These are phyloP conservation scores for Dittrichia graveolens DNA, from an alignment of 129 eudicot genomes.

Conservation along the genomic window DNA sequence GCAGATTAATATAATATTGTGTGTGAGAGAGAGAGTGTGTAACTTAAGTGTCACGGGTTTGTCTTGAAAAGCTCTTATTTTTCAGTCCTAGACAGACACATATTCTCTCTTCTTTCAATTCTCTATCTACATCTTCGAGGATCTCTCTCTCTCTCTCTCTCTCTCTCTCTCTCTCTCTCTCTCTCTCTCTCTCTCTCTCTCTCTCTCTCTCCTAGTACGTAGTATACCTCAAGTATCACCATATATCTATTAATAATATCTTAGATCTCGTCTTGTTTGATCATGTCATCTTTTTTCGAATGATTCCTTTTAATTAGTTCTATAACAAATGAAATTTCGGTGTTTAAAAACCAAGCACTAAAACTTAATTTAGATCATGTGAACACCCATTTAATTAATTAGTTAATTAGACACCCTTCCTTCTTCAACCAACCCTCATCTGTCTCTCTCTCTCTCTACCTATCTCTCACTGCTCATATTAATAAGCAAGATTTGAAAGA, in stretches of 20 bases:
- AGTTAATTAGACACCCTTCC: not conserved
- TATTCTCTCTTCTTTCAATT: slow-evolving; percentile 51
- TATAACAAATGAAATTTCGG: not conserved
- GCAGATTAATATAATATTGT: not conserved
- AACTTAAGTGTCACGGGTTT: slow-evolving; percentile 78
- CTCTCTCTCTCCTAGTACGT: not conserved
- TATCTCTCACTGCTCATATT: slow-evolving; percentile 21
- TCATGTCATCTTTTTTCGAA: not conserved
- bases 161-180: not conserved
- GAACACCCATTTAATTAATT: too few relatives aligned
- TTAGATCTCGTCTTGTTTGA: slow-evolving; percentile 17
- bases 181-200: too few relatives aligned
- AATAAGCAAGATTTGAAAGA: slow-evolving; percentile 26
- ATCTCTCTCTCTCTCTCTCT: slow-evolving; percentile 18
- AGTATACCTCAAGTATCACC: slow-evolving; percentile 23
- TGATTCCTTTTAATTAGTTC: slow-evolving; percentile 6
- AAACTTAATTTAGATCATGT: slow-evolving; percentile 18
- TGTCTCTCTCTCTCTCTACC: slow-evolving; percentile 19
- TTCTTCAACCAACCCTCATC: slow-evolving; percentile 21
- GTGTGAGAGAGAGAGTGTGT: slow-evolving; percentile 4
- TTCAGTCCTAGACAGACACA: slow-evolving; percentile 84
- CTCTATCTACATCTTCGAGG: slow-evolving; percentile 43
- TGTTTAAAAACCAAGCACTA: slow-evolving; percentile 15
- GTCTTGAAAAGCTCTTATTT: slow-evolving; percentile 92
- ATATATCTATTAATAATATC: not conserved